These are phyloP conservation scores for Orychophragmus violaceus DNA, from an alignment of 345 rosid species.

Conservation along the genomic window DNA sequence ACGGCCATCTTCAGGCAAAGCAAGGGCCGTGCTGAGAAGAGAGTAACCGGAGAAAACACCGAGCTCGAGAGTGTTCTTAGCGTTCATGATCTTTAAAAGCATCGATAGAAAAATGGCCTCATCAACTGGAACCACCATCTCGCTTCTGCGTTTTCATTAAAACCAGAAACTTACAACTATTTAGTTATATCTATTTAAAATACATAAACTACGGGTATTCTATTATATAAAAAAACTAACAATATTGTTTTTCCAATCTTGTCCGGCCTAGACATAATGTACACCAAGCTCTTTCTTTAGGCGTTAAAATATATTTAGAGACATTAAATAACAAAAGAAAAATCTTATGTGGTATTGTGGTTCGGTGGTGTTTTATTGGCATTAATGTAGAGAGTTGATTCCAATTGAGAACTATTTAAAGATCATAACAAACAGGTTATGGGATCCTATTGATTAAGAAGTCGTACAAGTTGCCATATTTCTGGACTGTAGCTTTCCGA, in stretches of 20 bases:
- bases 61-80: slow-evolving; percentile 51
- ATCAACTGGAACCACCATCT: slow-evolving; percentile 44
- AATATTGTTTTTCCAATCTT: not conserved
- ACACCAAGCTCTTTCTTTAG: too few species aligned
- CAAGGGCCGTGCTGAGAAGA: slow-evolving; percentile 51
- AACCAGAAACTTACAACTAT: not conserved
- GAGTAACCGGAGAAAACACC: slow-evolving; percentile 75
- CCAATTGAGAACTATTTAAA: not conserved
- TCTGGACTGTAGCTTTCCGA: slow-evolving; percentile 35
- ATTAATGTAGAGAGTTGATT: too few species aligned
- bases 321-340: too few species aligned
- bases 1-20: slow-evolving; percentile 47
- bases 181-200: too few species aligned
- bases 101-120: slow-evolving; percentile 46
- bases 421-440: not conserved
- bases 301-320: too few species aligned
- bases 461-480: slow-evolving; percentile 26
- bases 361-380: too few species aligned
- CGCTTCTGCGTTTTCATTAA: slow-evolving; percentile 33
- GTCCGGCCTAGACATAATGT: too few species aligned
- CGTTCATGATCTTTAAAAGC: slow-evolving; percentile 47
- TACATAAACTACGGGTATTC: too few species aligned
- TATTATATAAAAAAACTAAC: too few species aligned
- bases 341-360: too few species aligned
- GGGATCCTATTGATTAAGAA: not conserved